Conservation (phyloP, 331 rosid species). For the Cydonia oblonga region DNA sequence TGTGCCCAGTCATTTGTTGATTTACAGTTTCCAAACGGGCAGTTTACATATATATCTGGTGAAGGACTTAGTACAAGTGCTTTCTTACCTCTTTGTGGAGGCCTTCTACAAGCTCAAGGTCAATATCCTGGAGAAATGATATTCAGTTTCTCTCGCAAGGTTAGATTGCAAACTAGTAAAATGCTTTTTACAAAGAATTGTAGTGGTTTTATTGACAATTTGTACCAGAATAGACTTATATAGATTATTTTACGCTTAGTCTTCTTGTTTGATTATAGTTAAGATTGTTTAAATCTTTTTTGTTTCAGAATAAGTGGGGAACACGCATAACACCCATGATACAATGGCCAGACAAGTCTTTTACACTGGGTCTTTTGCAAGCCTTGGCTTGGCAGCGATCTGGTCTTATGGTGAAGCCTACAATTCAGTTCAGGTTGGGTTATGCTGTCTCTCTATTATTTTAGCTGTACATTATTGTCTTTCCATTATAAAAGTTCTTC, state of each 20-base stretch:
- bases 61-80: conserved; percentile 91
- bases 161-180: conserved; percentile 18
- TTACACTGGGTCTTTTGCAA: conserved; percentile 81
- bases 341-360: conserved; percentile 94
- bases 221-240: neutral
- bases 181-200: neutral
- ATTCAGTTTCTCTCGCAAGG: conserved; percentile 97
- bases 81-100: conserved; percentile 76
- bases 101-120: conserved; percentile 98
- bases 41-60: conserved; percentile 82
- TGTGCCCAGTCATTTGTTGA: conserved; percentile 76
- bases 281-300: conserved; percentile 9
- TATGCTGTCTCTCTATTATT: neutral
- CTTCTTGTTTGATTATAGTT: conserved; percentile 8
- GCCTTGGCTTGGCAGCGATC: conserved; percentile 94
- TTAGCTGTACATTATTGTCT: neutral
- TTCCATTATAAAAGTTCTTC: neutral
- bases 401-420: conserved; percentile 90
- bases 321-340: conserved; percentile 77
- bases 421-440: conserved; percentile 76
- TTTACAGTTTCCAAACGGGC: conserved; percentile 96
- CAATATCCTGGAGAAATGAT: conserved; percentile 99
- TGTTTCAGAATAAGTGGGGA: conserved; percentile 77
- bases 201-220: neutral
- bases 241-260: neutral